Base-by-base conservation (phyloP, 2,329 filamentous ascomycete genomes). In the Xylariaceae sp. region DNA sequence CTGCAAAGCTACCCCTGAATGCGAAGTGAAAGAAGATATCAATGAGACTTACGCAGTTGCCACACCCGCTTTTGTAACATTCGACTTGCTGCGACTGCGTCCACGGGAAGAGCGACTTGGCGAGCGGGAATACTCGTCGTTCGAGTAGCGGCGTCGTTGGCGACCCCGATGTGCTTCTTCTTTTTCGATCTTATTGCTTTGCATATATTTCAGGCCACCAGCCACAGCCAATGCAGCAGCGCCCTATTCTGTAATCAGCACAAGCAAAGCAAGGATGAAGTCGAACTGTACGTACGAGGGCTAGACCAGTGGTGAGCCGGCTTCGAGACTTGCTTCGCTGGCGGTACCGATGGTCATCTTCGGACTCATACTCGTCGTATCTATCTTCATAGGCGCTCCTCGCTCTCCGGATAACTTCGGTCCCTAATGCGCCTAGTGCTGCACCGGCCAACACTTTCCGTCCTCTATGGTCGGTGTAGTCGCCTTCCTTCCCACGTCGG, bases 161-260 rank as follows among this genome's bases (percentile, higher is more conserved):
- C 81, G 77, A 10, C 82, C 82, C 44, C 82, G 77, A 22, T 61
- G 69, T 12, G 73, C 65, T 58, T 85, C 81, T 55, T 83, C 82
- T 60, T 77, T 81, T 40, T 84, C 79, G 40, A 77, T 66, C 60
- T 81, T 83, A 65, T 74, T 79, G 57, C 77, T 75, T 54, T 83
- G 77, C 62, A 80, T 78, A 60, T 83, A 84, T 62, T 85, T 84
- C 54, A 81, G 76, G 5, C 82, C 82, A n/a, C 82, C 82, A 3
- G 82, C 81, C 17, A 83, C 79, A 7, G 82, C 82, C 19, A 85
- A 71, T 14, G 81, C 82, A 18, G 82, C 81, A 10, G 81, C 82
- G 9, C 65, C 63, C 65, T 67, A 41, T 19, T 48, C 31, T 39
- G 6, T 5, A 11, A 31, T 54, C 40, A 53, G 44, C 42, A 27